Conservation (phyloP, 2,329 filamentous ascomycete genomes). For the Beauveria varroae region DNA sequence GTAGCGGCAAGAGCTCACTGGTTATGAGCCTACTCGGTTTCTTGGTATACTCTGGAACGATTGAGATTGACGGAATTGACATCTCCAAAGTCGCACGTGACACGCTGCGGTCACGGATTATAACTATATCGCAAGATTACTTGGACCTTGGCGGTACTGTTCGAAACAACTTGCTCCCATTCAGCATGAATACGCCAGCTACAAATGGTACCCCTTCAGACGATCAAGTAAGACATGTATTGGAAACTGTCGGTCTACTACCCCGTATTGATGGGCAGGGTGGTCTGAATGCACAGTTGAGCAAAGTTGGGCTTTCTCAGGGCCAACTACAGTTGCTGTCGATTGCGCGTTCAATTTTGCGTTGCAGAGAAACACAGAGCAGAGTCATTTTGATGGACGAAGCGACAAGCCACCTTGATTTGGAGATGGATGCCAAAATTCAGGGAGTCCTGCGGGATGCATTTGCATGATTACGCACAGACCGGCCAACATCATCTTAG, state of each 20-base stretch:
- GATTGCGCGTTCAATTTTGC: conserved; percentile 5
- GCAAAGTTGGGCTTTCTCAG: conserved; percentile 24
- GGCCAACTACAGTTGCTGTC: conserved; percentile 1
- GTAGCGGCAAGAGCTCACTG: conserved; percentile 19
- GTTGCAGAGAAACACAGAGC: conserved; percentile 12
- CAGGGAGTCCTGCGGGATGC: conserved; percentile 9
- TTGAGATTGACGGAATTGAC: conserved; percentile 31
- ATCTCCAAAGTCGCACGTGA: conserved; percentile 29
- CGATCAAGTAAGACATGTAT: conserved; percentile 1
- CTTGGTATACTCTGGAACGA: conserved; percentile 11
- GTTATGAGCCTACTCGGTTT: conserved; percentile 15
- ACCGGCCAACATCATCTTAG: background rate
- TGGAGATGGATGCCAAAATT: conserved; percentile 11
- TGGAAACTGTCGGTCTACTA: conserved; percentile 10
- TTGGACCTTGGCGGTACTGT: conserved; percentile 25
- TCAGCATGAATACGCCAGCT: conserved; percentile 32
- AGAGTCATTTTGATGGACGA: background rate
- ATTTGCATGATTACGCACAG: conserved; percentile 14
- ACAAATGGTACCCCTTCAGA: background rate
- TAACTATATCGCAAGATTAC: conserved; percentile 41
- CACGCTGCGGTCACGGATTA: conserved; percentile 35
- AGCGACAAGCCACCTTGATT: conserved; percentile 13
- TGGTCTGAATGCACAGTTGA: conserved; percentile 25
- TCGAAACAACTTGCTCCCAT: conserved; percentile 14
- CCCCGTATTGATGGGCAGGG: conserved; percentile 20